Conservation (phyloP, 257 asterid species). For the Ballota nigra region DNA sequence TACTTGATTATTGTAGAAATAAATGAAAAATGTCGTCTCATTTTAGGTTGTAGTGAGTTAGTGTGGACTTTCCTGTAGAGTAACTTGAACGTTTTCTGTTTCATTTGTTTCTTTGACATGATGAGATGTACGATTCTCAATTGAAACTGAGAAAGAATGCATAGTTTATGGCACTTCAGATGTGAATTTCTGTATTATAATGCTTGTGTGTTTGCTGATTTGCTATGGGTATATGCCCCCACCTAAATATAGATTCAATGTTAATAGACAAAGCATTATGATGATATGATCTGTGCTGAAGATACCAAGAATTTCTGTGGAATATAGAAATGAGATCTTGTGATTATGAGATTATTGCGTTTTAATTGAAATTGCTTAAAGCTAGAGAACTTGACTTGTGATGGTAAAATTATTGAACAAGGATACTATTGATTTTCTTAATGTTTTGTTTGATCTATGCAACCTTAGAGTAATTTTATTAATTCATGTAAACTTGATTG, state of each 20-base stretch:
- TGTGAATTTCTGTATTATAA: background rate
- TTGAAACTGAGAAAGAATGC: background rate
- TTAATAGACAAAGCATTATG: background rate
- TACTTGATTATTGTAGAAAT: background rate
- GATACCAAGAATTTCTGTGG: background rate
- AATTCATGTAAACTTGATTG: background rate
- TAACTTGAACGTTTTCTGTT: background rate
- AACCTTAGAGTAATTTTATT: background rate
- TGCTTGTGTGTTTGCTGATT: background rate
- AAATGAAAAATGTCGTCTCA: background rate
- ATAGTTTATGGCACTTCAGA: background rate
- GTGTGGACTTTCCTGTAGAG: background rate
- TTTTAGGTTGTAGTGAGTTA: background rate
- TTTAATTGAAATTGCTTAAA: background rate
- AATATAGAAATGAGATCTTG: constrained; percentile 1
- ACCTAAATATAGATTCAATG: background rate
- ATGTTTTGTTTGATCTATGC: background rate
- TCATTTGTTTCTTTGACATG: background rate
- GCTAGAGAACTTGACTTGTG: background rate
- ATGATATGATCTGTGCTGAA: constrained; percentile 8
- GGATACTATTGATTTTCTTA: background rate
- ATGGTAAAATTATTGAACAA: background rate
- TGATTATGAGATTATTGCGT: background rate
- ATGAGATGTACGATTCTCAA: background rate
- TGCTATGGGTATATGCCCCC: background rate